These are phyloP conservation scores for Prosopis cineraria DNA, from an alignment of 306 rosid genomes.

Conservation along the genomic window DNA sequence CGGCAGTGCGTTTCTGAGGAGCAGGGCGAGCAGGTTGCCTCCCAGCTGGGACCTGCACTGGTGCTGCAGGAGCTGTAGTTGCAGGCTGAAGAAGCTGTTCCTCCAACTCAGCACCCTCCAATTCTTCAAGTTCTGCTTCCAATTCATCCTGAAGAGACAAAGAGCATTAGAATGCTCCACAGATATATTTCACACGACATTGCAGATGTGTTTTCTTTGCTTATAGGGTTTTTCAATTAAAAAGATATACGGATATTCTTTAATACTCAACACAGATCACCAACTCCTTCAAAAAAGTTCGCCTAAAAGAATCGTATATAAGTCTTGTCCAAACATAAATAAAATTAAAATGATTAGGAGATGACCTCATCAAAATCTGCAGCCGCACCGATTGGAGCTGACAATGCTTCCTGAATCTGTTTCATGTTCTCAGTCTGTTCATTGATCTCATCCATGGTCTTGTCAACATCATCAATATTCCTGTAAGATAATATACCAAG, in stretches of 20 bases:
- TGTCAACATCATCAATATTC: slow-evolving; percentile 95
- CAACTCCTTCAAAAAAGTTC: not conserved
- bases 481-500: slow-evolving; percentile 44
- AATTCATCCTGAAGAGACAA: slow-evolving; percentile 73
- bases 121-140: slow-evolving; percentile 98
- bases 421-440: slow-evolving; percentile 99
- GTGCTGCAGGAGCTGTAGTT: slow-evolving; percentile 86
- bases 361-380: slow-evolving; percentile 96
- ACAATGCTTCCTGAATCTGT: slow-evolving; percentile 94
- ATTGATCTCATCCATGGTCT: slow-evolving; percentile 98
- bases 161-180: slow-evolving; percentile 25
- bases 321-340: slow-evolving; percentile 4
- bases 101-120: slow-evolving; percentile 97
- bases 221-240: not conserved
- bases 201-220: not conserved
- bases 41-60: slow-evolving; percentile 80
- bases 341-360: slow-evolving; percentile 22
- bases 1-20: slow-evolving; percentile 80
- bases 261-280: not conserved
- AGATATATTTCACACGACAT: slow-evolving; percentile 3
- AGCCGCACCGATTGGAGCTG: slow-evolving; percentile 84
- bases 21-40: slow-evolving; percentile 73
- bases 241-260: not conserved
- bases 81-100: slow-evolving; percentile 98
- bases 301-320: not conserved